These are phyloP conservation scores for Gautieria morchelliformis DNA, from an alignment of 768 basidiomycete species.

Conservation along the genomic window DNA sequence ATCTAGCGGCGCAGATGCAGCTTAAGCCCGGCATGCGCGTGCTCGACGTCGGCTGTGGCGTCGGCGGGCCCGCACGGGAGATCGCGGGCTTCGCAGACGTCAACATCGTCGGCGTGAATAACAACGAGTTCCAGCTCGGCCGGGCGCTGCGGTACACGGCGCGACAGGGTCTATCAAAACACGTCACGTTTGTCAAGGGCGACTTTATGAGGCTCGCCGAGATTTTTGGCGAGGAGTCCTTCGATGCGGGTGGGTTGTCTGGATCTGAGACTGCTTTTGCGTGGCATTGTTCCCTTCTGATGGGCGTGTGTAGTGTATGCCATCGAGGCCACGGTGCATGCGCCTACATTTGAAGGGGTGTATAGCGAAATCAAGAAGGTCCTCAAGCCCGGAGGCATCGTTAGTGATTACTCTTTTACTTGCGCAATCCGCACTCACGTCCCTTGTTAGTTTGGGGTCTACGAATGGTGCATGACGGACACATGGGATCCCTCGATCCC, in stretches of 20 bases:
- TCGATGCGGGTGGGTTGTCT: conserved; percentile 74
- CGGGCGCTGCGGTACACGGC: conserved; percentile 80
- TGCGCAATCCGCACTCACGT: background rate
- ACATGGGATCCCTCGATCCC: conserved; percentile 80
- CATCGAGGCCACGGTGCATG: conserved; percentile 96
- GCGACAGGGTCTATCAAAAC: conserved; percentile 61
- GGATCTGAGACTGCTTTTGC: background rate
- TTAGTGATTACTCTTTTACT: conserved; percentile 30
- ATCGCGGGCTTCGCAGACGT: conserved; percentile 88
- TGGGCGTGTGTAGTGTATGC: conserved; percentile 62
- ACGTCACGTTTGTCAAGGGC: conserved; percentile 79
- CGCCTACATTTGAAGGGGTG: conserved; percentile 91
- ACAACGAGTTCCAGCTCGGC: conserved; percentile 90
- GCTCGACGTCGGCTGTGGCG: conserved; percentile 96
- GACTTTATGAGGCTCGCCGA: conserved; percentile 95
- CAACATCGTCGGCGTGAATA: conserved; percentile 80
- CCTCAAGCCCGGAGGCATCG: conserved; percentile 91
- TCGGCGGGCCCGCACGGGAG: conserved; percentile 93
- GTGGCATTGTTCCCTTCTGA: background rate
- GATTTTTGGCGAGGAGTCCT: conserved; percentile 84
- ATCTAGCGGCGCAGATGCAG: conserved; percentile 79
- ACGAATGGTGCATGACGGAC: conserved; percentile 99
- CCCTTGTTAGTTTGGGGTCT: conserved; percentile 87
- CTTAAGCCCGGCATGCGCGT: conserved; percentile 89
- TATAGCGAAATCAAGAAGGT: conserved; percentile 90